phyloP scores from a whole-genome alignment of 106 monocot species.

The Gastrodia elata region DNA sequence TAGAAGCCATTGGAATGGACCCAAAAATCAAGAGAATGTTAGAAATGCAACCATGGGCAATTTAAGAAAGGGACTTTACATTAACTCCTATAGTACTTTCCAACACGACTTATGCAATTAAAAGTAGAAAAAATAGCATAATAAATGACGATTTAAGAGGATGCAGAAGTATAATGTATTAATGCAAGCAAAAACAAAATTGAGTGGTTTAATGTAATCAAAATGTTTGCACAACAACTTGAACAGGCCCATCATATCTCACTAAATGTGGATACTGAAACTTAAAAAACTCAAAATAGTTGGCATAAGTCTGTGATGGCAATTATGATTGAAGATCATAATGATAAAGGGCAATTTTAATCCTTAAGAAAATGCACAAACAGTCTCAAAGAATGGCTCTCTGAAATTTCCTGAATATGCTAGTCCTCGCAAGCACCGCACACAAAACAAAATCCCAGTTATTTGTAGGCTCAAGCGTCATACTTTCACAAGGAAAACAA shows the following conservation, averaged over 20 bases:
- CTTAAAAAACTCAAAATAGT: neutral
- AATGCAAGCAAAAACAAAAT: too few relatives aligned
- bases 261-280: neutral
- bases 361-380: neutral
- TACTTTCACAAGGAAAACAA: neutral
- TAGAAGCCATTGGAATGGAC: too few relatives aligned
- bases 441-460: neutral
- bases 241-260: neutral
- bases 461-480: neutral
- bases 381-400: neutral
- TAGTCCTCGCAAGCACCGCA: neutral
- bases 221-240: neutral
- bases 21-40: too few relatives aligned
- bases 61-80: too few relatives aligned
- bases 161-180: too few relatives aligned
- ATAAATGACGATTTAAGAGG: too few relatives aligned
- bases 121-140: too few relatives aligned
- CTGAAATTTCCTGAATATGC: neutral
- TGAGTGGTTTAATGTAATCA: neutral
- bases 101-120: too few relatives aligned
- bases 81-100: too few relatives aligned
- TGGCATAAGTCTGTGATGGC: neutral
- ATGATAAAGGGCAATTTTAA: neutral
- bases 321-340: neutral
- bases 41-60: too few relatives aligned